A percentile compares a stretch with the other conserved stretches of the same genome.
phyloP scores from a whole-genome alignment of 2,329 filamentous ascomycete genomes.

The Paraphaeosphaeria sporulosa region DNA sequence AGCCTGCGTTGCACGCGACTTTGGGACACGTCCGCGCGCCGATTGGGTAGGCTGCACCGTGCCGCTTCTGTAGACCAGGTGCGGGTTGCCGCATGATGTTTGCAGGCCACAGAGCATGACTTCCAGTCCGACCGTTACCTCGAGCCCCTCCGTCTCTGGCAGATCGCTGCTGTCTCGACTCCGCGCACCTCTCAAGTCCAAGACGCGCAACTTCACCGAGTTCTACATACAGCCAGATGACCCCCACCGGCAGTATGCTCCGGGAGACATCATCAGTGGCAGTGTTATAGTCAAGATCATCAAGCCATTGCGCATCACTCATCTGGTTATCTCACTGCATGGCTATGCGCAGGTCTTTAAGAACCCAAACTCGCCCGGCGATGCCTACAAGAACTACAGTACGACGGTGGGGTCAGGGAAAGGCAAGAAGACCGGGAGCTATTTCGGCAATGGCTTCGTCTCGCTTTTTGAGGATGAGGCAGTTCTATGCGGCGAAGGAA shows the following conservation, averaged over 20 bases:
- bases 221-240: slow-evolving; percentile 81
- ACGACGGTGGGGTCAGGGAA: slow-evolving; percentile 62
- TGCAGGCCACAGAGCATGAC: slow-evolving; percentile 48
- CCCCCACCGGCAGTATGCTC: slow-evolving; percentile 77
- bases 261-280: slow-evolving; percentile 77
- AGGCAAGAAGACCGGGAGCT: slow-evolving; percentile 61
- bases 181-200: slow-evolving; percentile 62
- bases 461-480: slow-evolving; percentile 84
- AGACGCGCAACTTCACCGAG: slow-evolving; percentile 73
- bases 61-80: slow-evolving; percentile 18
- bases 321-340: slow-evolving; percentile 79
- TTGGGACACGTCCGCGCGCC: background rate
- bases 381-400: slow-evolving; percentile 57
- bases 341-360: slow-evolving; percentile 83
- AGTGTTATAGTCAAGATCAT: slow-evolving; percentile 75
- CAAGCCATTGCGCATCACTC: slow-evolving; percentile 79
- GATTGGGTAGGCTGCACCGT: slow-evolving; percentile 3
- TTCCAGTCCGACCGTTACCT: slow-evolving; percentile 45
- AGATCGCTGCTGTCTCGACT: slow-evolving; percentile 61
- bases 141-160: slow-evolving; percentile 36
- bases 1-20: background rate
- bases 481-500: slow-evolving; percentile 79
- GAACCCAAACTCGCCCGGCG: slow-evolving; percentile 68
- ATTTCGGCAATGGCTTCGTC: slow-evolving; percentile 79
- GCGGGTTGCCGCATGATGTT: slow-evolving; percentile 51